Evolutionary conservation across 331 rosid species (phyloP).

Genomic region (Ulmus americana): DNA sequence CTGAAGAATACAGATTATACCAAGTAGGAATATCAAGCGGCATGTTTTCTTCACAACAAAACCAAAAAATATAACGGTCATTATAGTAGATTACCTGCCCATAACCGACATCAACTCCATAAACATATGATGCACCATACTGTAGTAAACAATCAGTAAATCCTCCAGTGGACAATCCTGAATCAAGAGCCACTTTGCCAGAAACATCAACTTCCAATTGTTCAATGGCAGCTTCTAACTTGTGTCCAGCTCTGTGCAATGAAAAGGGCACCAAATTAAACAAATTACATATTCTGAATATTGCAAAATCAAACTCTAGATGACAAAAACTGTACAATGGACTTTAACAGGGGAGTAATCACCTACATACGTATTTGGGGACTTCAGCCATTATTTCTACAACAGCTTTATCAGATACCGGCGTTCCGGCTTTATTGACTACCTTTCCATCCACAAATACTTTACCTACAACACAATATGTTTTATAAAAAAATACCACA

Average conservation of each 20-base stretch:
- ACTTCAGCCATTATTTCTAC: slow-evolving; percentile 79
- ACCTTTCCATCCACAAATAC: slow-evolving; percentile 80
- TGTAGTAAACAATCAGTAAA: slow-evolving; percentile 93
- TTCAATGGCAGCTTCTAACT: slow-evolving; percentile 92
- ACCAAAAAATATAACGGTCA: no score
- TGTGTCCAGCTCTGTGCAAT: slow-evolving; percentile 72
- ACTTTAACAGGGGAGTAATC: slow-evolving; percentile 38
- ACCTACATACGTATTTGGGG: slow-evolving; percentile 99
- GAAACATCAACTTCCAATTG: slow-evolving; percentile 62
- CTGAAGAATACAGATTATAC: slow-evolving; percentile 28
- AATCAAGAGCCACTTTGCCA: slow-evolving; percentile 87
- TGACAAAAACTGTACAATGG: slow-evolving; percentile 18
- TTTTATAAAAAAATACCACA: background rate
- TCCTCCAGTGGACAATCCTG: slow-evolving; percentile 94
- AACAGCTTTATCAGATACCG: slow-evolving; percentile 65
- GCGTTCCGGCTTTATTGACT: slow-evolving; percentile 73
- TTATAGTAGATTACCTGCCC: slow-evolving; percentile 59
- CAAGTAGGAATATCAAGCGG: background rate
- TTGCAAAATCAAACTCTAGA: slow-evolving; percentile 4
- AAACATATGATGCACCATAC: slow-evolving; percentile 81
- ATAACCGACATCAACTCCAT: slow-evolving; percentile 91
- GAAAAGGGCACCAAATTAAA: slow-evolving; percentile 5
- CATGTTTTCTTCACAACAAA: background rate
- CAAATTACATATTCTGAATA: background rate
- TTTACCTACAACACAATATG: slow-evolving; percentile 48